A percentile compares a stretch with the other conserved stretches of the same genome.
Evolutionary conservation across 1,284 basidiomycete species (phyloP).

Genomic region (Ganoderma resinaceum): DNA sequence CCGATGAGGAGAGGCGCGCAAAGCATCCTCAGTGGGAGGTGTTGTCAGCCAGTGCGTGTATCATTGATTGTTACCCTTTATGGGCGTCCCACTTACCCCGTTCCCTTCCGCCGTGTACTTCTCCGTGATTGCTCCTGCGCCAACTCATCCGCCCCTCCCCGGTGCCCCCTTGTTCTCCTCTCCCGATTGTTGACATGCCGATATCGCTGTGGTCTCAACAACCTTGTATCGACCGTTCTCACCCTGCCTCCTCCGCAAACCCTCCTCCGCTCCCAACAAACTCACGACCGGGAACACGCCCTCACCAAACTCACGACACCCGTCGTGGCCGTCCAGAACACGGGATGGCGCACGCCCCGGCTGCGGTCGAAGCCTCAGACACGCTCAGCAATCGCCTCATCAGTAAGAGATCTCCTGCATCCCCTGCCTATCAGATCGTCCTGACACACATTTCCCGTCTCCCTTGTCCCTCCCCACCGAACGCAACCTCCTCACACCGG

Average conservation of each 20-base stretch:
- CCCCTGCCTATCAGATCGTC: constrained; percentile 11
- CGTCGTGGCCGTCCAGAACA: constrained; percentile 53
- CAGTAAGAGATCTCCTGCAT: constrained; percentile 46
- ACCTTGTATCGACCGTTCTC: not conserved
- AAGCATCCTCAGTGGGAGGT: constrained; percentile 69
- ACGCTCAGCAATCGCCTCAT: constrained; percentile 70
- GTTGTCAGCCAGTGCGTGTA: constrained; percentile 67
- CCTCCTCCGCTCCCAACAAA: not conserved
- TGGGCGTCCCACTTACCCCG: not conserved
- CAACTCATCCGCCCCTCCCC: not conserved
- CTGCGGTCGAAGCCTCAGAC: constrained; percentile 46
- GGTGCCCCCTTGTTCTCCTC: not conserved
- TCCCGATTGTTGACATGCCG: not conserved
- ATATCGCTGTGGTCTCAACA: not conserved
- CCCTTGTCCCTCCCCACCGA: constrained; percentile 25
- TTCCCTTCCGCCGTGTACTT: not conserved
- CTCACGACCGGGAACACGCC: not conserved
- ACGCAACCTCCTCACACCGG: not conserved
- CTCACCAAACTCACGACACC: not conserved
- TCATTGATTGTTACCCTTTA: constrained; percentile 6
- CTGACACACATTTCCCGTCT: not conserved
- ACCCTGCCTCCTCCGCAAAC: not conserved
- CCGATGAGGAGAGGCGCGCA: constrained; percentile 52
- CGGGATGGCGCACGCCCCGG: constrained; percentile 57
- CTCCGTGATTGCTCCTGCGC: not conserved